Evolutionary conservation across 176 grass and related monocot species (phyloP), one percentile per base, ranked within the genome.

Genomic region (Coix lacrymajobi): DNA sequence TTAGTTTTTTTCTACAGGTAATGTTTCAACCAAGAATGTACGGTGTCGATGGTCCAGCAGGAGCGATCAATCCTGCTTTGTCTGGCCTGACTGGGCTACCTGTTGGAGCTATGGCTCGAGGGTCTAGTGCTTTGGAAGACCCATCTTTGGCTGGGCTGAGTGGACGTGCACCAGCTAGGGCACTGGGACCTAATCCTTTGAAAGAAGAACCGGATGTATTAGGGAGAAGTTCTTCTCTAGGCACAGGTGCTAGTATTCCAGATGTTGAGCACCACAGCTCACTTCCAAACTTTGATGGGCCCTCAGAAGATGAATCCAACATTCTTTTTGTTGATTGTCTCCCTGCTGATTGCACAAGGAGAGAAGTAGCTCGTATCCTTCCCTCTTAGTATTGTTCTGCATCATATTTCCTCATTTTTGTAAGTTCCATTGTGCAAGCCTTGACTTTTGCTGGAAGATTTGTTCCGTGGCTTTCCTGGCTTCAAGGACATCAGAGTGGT

Each of bases 281-380:
- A 45, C 12, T 80, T 76, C 17, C 62, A n/a, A 57, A 66, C 13
- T 17, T 87, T 52, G 86, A 93, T 77, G 66, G 83, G 0, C 88
- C 81, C 84, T 76, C 43, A 51, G 69, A 79, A 73, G 77, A 85
- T 69, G 86, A 96, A 72, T 93, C 93, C 33, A 96, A 91, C 69
- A 89, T 96, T 85, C 81, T 96, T 52, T 96, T 91, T 96, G 88
- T 93, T 85, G 93, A 93, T 73, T 72, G 86, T 85, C 93, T 93
- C 22, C 93, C 93, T 87, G 79, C 93, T 69, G 91, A 96, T 89
- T 96, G 91, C 80, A 89, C 91, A 71, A 89, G 93, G 78, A 91
- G 93, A 93, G 91, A 96, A 93, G 91, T 93, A 54, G 75, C 85
- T 63, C 91, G 93, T 96, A 96, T 96, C 90, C 90, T 91, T 96